Percentiles rank a stretch among this genome's conserved stretches.
These are phyloP conservation scores for Ustilago vetiveriae DNA, from an alignment of 1,284 basidiomycete species.

Conservation along the genomic window DNA sequence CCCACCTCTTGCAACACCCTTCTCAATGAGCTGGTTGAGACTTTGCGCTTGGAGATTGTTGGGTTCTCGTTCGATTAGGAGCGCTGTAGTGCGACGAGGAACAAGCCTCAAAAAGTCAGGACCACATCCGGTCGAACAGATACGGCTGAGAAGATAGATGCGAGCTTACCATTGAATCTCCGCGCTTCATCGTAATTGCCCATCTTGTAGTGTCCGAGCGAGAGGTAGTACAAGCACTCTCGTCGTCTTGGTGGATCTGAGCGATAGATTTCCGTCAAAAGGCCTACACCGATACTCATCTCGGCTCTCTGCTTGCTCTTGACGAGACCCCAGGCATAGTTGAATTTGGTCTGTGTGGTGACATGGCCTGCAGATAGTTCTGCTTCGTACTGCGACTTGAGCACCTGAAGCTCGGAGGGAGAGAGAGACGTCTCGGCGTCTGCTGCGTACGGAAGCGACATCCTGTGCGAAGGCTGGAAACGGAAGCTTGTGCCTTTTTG, in stretches of 20 bases:
- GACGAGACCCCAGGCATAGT: constrained; percentile 83
- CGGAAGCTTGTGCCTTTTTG: background rate
- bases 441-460: constrained; percentile 85
- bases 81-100: constrained; percentile 71
- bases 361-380: constrained; percentile 82
- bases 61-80: constrained; percentile 92
- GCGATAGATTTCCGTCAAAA: constrained; percentile 96
- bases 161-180: constrained; percentile 91
- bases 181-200: constrained; percentile 92
- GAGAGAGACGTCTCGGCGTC: constrained; percentile 89
- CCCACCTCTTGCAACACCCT: constrained; percentile 83
- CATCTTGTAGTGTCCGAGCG: constrained; percentile 96
- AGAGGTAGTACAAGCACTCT: constrained; percentile 97
- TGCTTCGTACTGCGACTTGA: constrained; percentile 85
- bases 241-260: constrained; percentile 84
- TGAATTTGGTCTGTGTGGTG: constrained; percentile 96
- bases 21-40: constrained; percentile 83
- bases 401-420: constrained; percentile 88
- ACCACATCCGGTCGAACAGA: too few species aligned
- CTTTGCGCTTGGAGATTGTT: constrained; percentile 92
- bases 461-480: constrained; percentile 15
- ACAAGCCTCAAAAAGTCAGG: too few species aligned
- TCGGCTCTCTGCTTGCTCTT: constrained; percentile 61
- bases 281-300: constrained; percentile 79
- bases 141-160: too few species aligned